Percentiles rank a stretch among this genome's conserved stretches.
Evolutionary conservation across 768 basidiomycete species (phyloP).

Genomic region (Mycena filopes): DNA sequence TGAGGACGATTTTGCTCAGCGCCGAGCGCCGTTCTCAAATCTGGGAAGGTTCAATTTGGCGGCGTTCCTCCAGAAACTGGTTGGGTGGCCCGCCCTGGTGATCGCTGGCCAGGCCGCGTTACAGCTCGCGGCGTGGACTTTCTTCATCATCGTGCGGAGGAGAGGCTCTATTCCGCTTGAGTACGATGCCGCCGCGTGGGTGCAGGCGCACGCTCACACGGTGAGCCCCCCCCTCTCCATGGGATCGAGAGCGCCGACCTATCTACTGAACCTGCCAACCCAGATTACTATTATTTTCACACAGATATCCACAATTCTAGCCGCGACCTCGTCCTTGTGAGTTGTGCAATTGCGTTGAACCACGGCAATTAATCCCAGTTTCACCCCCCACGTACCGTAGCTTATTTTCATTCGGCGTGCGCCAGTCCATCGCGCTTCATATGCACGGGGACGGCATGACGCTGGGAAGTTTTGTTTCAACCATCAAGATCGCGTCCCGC

Average conservation of each 20-base stretch:
- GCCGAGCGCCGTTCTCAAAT: too few relatives aligned
- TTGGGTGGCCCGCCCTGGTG: slow-evolving; percentile 6
- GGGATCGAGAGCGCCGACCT: too few relatives aligned
- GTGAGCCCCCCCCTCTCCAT: neutral
- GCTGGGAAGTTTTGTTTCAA: neutral
- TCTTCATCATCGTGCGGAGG: neutral
- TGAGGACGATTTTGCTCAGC: too few relatives aligned
- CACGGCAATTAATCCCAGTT: too few relatives aligned
- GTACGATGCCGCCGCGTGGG: neutral
- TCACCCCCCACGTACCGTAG: too few relatives aligned
- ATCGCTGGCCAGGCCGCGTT: neutral
- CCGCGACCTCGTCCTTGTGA: neutral
- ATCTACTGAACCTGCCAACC: too few relatives aligned
- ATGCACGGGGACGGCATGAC: slow-evolving; percentile 7
- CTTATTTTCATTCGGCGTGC: slow-evolving; percentile 6
- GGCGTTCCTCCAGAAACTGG: neutral
- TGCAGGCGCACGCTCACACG: neutral
- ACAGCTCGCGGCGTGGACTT: neutral
- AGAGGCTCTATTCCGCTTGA: neutral
- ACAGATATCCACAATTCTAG: neutral
- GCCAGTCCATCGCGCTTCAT: neutral
- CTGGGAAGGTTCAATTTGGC: neutral
- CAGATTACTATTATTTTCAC: slow-evolving; percentile 3
- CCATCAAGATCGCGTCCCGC: neutral
- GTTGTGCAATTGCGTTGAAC: too few relatives aligned